Evolutionary conservation across 2,329 filamentous ascomycete genomes (phyloP).

Genomic region (Ambrosiella xylebori): DNA sequence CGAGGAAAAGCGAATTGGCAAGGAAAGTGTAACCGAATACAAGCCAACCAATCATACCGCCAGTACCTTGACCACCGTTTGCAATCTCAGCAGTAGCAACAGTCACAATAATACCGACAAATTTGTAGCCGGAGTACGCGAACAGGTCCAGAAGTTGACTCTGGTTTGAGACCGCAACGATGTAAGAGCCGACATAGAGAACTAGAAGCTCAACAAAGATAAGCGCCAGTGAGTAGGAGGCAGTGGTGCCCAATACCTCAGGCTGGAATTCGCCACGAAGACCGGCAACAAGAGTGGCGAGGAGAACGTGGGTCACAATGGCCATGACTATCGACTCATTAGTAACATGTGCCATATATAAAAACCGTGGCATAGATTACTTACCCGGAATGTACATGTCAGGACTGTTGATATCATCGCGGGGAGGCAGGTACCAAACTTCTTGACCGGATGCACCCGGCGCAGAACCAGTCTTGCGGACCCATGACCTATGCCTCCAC

Average conservation of each 20-base stretch:
- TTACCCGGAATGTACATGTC: slow-evolving; percentile 90
- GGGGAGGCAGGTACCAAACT: slow-evolving; percentile 70
- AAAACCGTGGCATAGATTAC: slow-evolving; percentile 12
- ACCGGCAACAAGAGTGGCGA: slow-evolving; percentile 79
- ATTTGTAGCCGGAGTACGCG: slow-evolving; percentile 96
- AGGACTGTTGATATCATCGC: slow-evolving; percentile 91
- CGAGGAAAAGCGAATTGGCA: slow-evolving; percentile 89
- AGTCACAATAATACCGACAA: slow-evolving; percentile 87
- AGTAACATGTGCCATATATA: neutral
- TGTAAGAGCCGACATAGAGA: slow-evolving; percentile 81
- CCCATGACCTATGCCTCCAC: slow-evolving; percentile 96
- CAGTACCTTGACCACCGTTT: slow-evolving; percentile 63
- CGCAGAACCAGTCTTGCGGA: slow-evolving; percentile 60
- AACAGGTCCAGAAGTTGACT: slow-evolving; percentile 86
- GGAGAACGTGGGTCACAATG: slow-evolving; percentile 87
- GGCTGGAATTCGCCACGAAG: slow-evolving; percentile 85
- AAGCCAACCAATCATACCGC: slow-evolving; percentile 75
- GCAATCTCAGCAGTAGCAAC: slow-evolving; percentile 62
- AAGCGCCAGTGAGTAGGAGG: slow-evolving; percentile 65
- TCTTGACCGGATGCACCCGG: slow-evolving; percentile 48
- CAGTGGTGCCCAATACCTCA: slow-evolving; percentile 78
- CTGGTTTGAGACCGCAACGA: slow-evolving; percentile 83
- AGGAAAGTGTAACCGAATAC: slow-evolving; percentile 84
- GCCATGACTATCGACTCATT: slow-evolving; percentile 54
- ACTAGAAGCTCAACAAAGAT: slow-evolving; percentile 78